These are phyloP conservation scores for Podospora fimiseda DNA, from an alignment of 495 filamentous ascomycete species.

Conservation along the genomic window DNA sequence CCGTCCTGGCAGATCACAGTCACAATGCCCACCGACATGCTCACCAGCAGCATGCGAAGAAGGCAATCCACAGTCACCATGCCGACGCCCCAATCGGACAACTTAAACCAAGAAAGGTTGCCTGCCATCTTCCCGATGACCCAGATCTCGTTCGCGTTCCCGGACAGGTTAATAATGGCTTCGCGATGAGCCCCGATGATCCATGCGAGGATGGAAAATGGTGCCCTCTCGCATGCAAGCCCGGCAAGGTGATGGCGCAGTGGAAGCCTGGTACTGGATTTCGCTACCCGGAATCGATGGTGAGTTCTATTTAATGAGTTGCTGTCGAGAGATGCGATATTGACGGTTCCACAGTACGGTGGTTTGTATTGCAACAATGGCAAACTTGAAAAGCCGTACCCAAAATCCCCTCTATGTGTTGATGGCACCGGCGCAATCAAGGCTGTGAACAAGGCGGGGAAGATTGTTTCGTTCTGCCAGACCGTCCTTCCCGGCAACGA, in stretches of 20 bases:
- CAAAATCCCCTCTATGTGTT: slow-evolving; percentile 61
- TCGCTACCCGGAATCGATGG: slow-evolving; percentile 66
- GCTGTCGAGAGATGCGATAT: slow-evolving; percentile 1
- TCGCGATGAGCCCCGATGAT: slow-evolving; percentile 77
- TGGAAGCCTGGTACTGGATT: slow-evolving; percentile 70
- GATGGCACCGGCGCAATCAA: slow-evolving; percentile 60
- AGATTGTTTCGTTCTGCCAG: slow-evolving; percentile 68
- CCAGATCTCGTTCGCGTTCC: slow-evolving; percentile 65
- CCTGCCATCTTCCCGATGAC: slow-evolving; percentile 61
- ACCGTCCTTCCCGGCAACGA: slow-evolving; percentile 83
- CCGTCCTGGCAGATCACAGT: slow-evolving; percentile 22
- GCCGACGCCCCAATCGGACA: slow-evolving; percentile 17
- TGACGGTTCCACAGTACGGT: slow-evolving; percentile 54
- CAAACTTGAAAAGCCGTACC: slow-evolving; percentile 64
- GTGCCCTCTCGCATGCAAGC: slow-evolving; percentile 73
- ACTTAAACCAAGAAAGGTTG: slow-evolving; percentile 34
- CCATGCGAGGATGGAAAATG: slow-evolving; percentile 61
- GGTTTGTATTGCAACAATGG: slow-evolving; percentile 72
- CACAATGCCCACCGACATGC: slow-evolving; percentile 31
- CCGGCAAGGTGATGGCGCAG: slow-evolving; percentile 71
- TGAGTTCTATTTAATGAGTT: slow-evolving; percentile 34
- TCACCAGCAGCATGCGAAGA: slow-evolving; percentile 28
- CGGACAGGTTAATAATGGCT: slow-evolving; percentile 60
- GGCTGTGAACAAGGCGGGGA: slow-evolving; percentile 56
- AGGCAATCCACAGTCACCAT: slow-evolving; percentile 27